Percentiles rank a stretch among this genome's conserved stretches.
These are phyloP conservation scores for Caryocar brasiliense DNA, from an alignment of 441 rosid genomes.

Conservation along the genomic window DNA sequence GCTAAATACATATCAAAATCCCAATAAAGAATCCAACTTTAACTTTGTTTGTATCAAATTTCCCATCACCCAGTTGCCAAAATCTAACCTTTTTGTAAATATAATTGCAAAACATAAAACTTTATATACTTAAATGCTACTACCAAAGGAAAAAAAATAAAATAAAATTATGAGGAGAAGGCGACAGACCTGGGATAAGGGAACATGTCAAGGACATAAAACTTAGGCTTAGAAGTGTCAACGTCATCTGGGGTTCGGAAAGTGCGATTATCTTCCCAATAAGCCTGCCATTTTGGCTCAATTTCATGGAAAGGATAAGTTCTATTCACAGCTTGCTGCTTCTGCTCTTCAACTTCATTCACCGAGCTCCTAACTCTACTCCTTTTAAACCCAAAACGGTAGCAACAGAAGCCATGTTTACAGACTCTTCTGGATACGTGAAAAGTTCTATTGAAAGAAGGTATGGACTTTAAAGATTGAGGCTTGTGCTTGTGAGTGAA, in stretches of 20 bases:
- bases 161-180: neutral
- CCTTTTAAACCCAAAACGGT: slow-evolving; percentile 8
- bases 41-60: too few relatives aligned
- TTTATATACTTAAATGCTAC: too few relatives aligned
- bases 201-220: slow-evolving; percentile 97
- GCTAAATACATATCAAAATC: too few relatives aligned
- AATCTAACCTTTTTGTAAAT: too few relatives aligned
- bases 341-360: slow-evolving; percentile 18
- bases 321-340: slow-evolving; percentile 29
- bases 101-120: too few relatives aligned
- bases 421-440: neutral
- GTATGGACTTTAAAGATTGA: slow-evolving; percentile 6
- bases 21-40: too few relatives aligned
- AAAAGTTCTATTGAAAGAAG: slow-evolving; percentile 9
- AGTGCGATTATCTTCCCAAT: slow-evolving; percentile 68
- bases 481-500: slow-evolving; percentile 9
- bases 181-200: slow-evolving; percentile 84
- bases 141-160: neutral
- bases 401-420: slow-evolving; percentile 1
- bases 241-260: slow-evolving; percentile 81
- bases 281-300: slow-evolving; percentile 89
- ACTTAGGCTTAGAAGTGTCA: slow-evolving; percentile 76
- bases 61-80: too few relatives aligned
- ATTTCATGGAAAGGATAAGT: slow-evolving; percentile 80
- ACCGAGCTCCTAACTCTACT: slow-evolving; percentile 23